A percentile compares a stretch with the other conserved stretches of the same genome.
phyloP scores from a whole-genome alignment of 1,284 basidiomycete genomes.

The Sphagnurus paluster region DNA sequence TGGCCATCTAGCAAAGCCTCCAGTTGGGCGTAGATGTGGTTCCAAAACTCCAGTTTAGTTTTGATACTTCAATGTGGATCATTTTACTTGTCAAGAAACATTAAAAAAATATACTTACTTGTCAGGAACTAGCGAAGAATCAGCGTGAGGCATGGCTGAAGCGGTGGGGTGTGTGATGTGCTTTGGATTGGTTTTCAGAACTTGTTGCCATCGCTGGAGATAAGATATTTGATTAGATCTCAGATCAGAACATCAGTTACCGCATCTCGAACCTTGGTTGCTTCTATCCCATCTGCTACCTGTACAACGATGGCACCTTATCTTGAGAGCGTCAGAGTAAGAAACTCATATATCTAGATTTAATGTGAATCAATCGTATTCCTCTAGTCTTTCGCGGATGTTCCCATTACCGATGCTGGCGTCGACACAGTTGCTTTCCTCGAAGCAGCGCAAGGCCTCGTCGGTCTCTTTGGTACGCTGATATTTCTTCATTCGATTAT shows the following conservation, averaged over 20 bases:
- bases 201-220: slow-evolving; percentile 8
- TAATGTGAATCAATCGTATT: slow-evolving; percentile 5
- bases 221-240: slow-evolving; percentile 14
- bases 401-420: slow-evolving; percentile 83
- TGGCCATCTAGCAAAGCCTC: slow-evolving; percentile 63
- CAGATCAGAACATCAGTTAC: background rate
- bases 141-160: slow-evolving; percentile 78
- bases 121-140: slow-evolving; percentile 70
- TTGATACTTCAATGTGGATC: slow-evolving; percentile 42
- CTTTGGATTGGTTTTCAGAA: background rate
- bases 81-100: background rate
- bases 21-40: slow-evolving; percentile 68
- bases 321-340: slow-evolving; percentile 80
- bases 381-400: slow-evolving; percentile 86
- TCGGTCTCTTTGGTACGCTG: slow-evolving; percentile 84
- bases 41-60: slow-evolving; percentile 77
- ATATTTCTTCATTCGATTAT: background rate
- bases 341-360: slow-evolving; percentile 18
- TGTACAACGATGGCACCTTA: slow-evolving; percentile 76
- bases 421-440: slow-evolving; percentile 90
- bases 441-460: slow-evolving; percentile 87
- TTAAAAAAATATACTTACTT: slow-evolving; percentile 27
- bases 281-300: slow-evolving; percentile 4
- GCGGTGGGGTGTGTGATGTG: background rate
- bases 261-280: slow-evolving; percentile 9